phyloP scores from a whole-genome alignment of 2,329 filamentous ascomycete genomes.

The Alternaria sp. region DNA sequence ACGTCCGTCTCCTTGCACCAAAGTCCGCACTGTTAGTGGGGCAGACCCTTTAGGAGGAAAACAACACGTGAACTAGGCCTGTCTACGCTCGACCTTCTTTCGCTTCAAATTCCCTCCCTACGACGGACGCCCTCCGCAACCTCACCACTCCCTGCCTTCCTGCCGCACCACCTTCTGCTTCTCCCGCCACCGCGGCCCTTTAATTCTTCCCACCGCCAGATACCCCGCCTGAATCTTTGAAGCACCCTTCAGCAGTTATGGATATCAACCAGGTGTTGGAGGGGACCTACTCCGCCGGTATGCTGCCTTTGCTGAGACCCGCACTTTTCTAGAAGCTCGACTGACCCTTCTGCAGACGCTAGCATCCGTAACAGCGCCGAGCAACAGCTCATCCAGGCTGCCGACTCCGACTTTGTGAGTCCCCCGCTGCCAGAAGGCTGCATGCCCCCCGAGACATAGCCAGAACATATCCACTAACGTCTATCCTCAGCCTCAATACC shows the following conservation, averaged over 20 bases:
- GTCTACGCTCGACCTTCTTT: constrained; percentile 44
- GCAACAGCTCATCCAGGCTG: constrained; percentile 89
- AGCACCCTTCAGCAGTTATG: constrained; percentile 66
- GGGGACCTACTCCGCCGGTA: constrained; percentile 95
- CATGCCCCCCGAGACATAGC: constrained; percentile 7
- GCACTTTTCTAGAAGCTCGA: constrained; percentile 33
- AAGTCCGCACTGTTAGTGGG: constrained; percentile 33
- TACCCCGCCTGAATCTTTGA: constrained; percentile 31
- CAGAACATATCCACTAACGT: constrained; percentile 38
- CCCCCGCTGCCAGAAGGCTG: constrained; percentile 30
- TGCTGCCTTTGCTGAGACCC: constrained; percentile 44
- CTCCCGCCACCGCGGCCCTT: constrained; percentile 27
- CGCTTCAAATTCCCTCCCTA: constrained; percentile 48
- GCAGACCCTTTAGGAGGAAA: constrained; percentile 36
- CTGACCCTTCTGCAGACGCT: constrained; percentile 71
- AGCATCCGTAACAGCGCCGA: constrained; percentile 88
- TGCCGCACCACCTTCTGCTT: constrained; percentile 25
- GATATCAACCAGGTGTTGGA: constrained; percentile 98
- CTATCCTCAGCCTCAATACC: constrained; percentile 76
- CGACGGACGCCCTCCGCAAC: constrained; percentile 42
- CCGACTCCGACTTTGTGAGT: constrained; percentile 94
- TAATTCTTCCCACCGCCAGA: constrained; percentile 20
- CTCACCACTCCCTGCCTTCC: constrained; percentile 23
- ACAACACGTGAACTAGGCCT: constrained; percentile 48
- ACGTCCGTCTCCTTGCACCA: constrained; percentile 16